Evolutionary conservation across 352 stramenopile species (phyloP).

Genomic region (Globisporangium takayamanum): DNA sequence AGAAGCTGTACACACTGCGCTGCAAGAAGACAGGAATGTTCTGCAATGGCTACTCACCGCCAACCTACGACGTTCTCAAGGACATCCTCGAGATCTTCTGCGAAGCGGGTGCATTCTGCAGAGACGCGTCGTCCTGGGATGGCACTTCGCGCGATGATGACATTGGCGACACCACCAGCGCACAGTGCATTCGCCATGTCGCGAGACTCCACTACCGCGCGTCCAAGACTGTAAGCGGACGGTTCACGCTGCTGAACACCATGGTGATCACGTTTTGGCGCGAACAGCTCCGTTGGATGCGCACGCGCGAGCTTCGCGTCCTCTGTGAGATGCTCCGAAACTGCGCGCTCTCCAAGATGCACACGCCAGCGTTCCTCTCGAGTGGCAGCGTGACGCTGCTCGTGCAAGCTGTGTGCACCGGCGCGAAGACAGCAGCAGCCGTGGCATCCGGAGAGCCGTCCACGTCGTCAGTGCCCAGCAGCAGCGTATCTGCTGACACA

Average conservation of each 20-base stretch:
- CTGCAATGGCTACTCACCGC: slow-evolving; percentile 12
- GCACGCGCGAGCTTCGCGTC: background rate
- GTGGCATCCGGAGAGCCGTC: background rate
- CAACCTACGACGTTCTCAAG: slow-evolving; percentile 1
- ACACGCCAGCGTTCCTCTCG: background rate
- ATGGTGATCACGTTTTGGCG: slow-evolving; percentile 14
- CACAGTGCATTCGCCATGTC: background rate
- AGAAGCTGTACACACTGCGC: background rate
- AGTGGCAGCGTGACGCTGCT: background rate
- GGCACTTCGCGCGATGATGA: slow-evolving; percentile 1
- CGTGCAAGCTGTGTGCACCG: background rate
- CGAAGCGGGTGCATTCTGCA: background rate
- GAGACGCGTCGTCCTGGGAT: no score
- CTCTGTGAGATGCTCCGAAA: background rate
- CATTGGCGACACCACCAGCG: background rate
- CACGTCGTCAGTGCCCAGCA: background rate
- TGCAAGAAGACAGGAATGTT: slow-evolving; percentile 17
- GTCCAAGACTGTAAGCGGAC: slow-evolving; percentile 11
- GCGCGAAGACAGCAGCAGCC: background rate
- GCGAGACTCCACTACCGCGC: slow-evolving; percentile 11
- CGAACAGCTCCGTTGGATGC: slow-evolving; percentile 9
- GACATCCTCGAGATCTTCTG: slow-evolving; percentile 16
- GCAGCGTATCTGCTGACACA: background rate
- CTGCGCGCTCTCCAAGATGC: slow-evolving; percentile 1
- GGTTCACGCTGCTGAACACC: slow-evolving; percentile 15